These are phyloP conservation scores for Verbena officinalis DNA, from an alignment of 257 asterid species.

Conservation along the genomic window DNA sequence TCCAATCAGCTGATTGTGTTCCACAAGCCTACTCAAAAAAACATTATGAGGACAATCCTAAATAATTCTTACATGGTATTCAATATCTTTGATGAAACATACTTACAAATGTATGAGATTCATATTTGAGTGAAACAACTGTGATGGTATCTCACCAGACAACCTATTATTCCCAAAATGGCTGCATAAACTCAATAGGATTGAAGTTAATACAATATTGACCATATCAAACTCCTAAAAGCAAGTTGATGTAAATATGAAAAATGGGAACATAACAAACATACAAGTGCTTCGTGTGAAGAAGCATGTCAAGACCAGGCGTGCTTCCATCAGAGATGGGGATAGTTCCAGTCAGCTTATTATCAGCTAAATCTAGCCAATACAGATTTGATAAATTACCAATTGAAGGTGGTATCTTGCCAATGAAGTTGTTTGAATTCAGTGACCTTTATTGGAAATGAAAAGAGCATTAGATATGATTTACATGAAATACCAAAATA, in stretches of 20 bases:
- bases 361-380: slow-evolving; percentile 94
- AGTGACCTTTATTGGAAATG: slow-evolving; percentile 55
- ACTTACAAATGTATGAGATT: slow-evolving; percentile 80
- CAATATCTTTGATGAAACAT: neutral
- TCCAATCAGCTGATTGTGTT: slow-evolving; percentile 68
- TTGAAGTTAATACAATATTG: neutral
- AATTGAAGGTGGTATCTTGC: slow-evolving; percentile 65
- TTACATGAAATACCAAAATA: neutral
- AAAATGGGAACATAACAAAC: slow-evolving; percentile 17
- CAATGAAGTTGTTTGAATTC: slow-evolving; percentile 76
- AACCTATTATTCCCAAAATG: slow-evolving; percentile 81
- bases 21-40: slow-evolving; percentile 65
- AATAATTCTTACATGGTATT: neutral
- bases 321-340: slow-evolving; percentile 65
- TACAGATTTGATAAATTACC: slow-evolving; percentile 55
- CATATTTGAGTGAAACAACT: slow-evolving; percentile 59
- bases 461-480: slow-evolving; percentile 19
- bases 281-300: slow-evolving; percentile 72
- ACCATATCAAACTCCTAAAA: neutral
- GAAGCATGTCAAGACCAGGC: slow-evolving; percentile 90
- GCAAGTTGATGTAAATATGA: neutral
- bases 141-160: slow-evolving; percentile 71
- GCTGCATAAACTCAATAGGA: slow-evolving; percentile 45
- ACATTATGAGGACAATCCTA: slow-evolving; percentile 8
- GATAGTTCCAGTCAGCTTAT: slow-evolving; percentile 64